A percentile compares a stretch with the other conserved stretches of the same genome.
Conservation (phyloP, 208 protist species). For the Leishmania lainsoni region DNA sequence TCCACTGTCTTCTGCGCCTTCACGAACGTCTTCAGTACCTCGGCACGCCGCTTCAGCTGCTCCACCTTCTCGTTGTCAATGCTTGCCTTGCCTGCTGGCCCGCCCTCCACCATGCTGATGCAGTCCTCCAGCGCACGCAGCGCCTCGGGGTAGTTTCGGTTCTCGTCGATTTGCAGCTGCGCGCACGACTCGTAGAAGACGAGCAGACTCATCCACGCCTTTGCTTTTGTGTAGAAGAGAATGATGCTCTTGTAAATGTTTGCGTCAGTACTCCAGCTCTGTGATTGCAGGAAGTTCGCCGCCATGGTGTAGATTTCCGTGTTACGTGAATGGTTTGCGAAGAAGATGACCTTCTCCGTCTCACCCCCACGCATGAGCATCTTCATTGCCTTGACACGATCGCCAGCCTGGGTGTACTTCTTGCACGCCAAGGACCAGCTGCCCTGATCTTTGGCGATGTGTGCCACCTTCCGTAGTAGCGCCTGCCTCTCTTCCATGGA, state of each 20-base stretch:
- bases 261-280: constrained; percentile 92
- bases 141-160: constrained; percentile 95
- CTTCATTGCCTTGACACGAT: constrained; percentile 96
- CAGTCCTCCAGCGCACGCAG: constrained; percentile 88
- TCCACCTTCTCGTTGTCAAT: constrained; percentile 43
- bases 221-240: constrained; percentile 96
- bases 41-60: constrained; percentile 50
- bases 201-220: constrained; percentile 89
- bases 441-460: constrained; percentile 89
- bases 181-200: constrained; percentile 94
- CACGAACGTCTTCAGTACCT: constrained; percentile 58
- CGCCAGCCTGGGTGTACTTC: constrained; percentile 95
- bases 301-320: constrained; percentile 96
- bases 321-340: constrained; percentile 95
- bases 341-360: constrained; percentile 97
- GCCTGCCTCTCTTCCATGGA: constrained; percentile 54
- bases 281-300: constrained; percentile 96
- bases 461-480: constrained; percentile 70
- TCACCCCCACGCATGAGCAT: constrained; percentile 97
- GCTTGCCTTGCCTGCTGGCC: constrained; percentile 28
- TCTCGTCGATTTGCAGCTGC: constrained; percentile 96
- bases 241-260: constrained; percentile 97
- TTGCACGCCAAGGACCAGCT: constrained; percentile 93
- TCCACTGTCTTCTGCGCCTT: constrained; percentile 62
- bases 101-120: constrained; percentile 57